Evolutionary conservation across 768 basidiomycete species (phyloP), one percentile per base, ranked within the genome.

Genomic region (Leccinum truebloodii): DNA sequence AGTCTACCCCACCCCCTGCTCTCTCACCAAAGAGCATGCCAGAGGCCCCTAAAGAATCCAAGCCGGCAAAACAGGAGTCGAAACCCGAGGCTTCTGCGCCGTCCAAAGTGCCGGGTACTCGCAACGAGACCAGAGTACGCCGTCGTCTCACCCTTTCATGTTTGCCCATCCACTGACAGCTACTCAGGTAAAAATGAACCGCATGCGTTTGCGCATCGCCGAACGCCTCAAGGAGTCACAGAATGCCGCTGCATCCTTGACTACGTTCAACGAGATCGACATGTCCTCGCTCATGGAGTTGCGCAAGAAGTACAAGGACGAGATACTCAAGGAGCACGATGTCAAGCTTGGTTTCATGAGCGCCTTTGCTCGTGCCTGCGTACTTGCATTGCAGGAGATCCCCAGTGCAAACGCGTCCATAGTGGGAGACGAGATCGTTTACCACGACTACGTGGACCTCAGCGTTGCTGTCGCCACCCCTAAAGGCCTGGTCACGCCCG

Each of bases 261-360:
- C 97, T 35, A 98, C 96, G 26, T 99, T 99, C 85, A 98, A 99
- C 80, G 96, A 99, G 78, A 93, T 99, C 72, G 96, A 98, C 80
- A 98, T 99, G 96, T 95, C 94, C 46, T 89, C 92, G 48, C 79
- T 98, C 58, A 91, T 97, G 80, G 88, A 89, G 46, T 86, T 98
- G 87, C 91, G 96, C 69, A 86, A 89, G 73, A 86, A 88, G 73
- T 95, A 94, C 86, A 98, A 98, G 81, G 95, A 97, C 64, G 80
- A 84, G 49, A 80, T 98, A 41, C 80, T 94, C 49, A 97, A 98
- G 76, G 85, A 88, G 71, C 90, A 95, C 67, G 95, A 94, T 54
- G 88, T 98, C 75, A 98, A 98, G 76, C 85, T 99, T 63, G 96
- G 97, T 16, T 98, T 91, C 85, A 99, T 99, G 96, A 90, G 89